Base-by-base conservation (phyloP, 2,329 filamentous ascomycete species). In the Monilinia aucupariae region DNA sequence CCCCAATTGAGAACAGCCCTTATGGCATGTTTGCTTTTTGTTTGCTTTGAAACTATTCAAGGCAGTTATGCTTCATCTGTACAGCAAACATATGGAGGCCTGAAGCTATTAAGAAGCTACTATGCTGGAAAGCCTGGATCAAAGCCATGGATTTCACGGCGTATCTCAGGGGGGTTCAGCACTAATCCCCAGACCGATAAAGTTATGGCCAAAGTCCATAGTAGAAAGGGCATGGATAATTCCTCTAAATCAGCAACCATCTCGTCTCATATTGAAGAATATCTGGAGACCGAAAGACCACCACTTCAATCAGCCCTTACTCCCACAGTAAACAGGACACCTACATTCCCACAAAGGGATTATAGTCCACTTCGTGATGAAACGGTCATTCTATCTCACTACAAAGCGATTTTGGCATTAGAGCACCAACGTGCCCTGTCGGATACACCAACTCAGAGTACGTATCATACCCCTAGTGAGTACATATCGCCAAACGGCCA, bases 11-110 rank as follows among this genome's bases (percentile, higher is more conserved):
- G 71, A 32, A 70, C 66, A 41, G 68, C 70, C n/a, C 67, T 73
- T 15, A 71, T 73, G 32, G 64, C 70, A 30, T 73, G 71, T 56
- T 51, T 72, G 25, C 66, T 73, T 2, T 72, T 72, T 61, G 68
- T 72, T 10, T 71, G 68, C 52, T 72, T 73, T 56, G 71, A 73
- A 58, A 67, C 68, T 12, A 68, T 73, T n/a, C 68, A 71, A 64
- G 71, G 71, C 8, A 81, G 85, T 65, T 83, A 85, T 71, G 79
- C 78, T 65, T 82, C 85, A 65, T 83, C 83, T 56, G 84, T 87
- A 53, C 71, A 76, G 22, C 85, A 87, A 69, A 85, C 85, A 34
- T 83, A 86, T 70, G 81, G 75, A 4, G 85, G 85, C 1, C 76
- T 87, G 27, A 74, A 76, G 20, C 74, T 87, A 4, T 72, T 87